These are phyloP conservation scores for Lojkania enalia DNA, from an alignment of 2,329 filamentous ascomycete genomes.

Conservation along the genomic window DNA sequence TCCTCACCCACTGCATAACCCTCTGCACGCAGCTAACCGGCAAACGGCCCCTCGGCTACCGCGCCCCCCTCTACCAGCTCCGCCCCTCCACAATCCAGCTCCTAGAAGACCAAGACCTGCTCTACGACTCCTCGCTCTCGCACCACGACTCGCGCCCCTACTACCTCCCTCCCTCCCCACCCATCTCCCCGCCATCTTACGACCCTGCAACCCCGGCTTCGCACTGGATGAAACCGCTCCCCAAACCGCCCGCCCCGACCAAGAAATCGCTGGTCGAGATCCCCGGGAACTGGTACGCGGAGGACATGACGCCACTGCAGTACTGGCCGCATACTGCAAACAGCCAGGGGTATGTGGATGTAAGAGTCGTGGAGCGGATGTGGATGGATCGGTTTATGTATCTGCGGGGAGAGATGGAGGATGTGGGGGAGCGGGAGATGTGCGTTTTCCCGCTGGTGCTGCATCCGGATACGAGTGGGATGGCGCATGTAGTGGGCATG, in stretches of 20 bases:
- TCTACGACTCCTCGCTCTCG: conserved; percentile 56
- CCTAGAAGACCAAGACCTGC: conserved; percentile 53
- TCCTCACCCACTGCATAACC: conserved; percentile 53
- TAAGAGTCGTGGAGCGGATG: conserved; percentile 60
- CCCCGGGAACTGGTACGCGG: conserved; percentile 56
- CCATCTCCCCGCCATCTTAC: conserved; percentile 50
- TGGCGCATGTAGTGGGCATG: conserved; percentile 65
- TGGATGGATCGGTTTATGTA: conserved; percentile 64
- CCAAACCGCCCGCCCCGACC: conserved; percentile 25
- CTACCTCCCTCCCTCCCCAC: conserved; percentile 49
- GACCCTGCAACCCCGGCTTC: conserved; percentile 39
- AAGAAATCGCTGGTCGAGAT: conserved; percentile 50
- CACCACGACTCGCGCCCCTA: conserved; percentile 57
- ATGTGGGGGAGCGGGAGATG: conserved; percentile 37
- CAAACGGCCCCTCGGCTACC: conserved; percentile 53
- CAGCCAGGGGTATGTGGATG: conserved; percentile 62
- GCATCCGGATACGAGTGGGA: conserved; percentile 63
- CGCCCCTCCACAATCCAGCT: conserved; percentile 53
- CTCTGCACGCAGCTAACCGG: conserved; percentile 50
- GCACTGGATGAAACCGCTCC: conserved; percentile 52
- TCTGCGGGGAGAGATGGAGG: conserved; percentile 47
- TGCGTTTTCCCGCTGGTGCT: conserved; percentile 57
- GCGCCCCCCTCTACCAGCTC: conserved; percentile 57
- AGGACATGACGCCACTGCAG: conserved; percentile 56
- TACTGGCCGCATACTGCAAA: conserved; percentile 54